Evolutionary conservation across 805 yeast genomes (phyloP).

Genomic region (Lipomyces yamanashiensis): DNA sequence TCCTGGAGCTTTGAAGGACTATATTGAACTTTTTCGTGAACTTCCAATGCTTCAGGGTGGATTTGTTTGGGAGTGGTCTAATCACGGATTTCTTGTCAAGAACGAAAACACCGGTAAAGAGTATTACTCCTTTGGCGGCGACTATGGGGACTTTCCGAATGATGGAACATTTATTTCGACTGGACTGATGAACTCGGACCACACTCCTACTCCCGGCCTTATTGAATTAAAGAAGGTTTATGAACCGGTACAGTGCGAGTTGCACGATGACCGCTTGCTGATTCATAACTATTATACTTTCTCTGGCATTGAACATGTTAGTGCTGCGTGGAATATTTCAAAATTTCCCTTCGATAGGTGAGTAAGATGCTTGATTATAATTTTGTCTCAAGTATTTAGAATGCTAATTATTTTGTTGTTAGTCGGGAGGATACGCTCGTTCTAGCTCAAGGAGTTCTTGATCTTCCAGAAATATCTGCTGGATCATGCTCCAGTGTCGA

Average conservation of each 20-base stretch:
- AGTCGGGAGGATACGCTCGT: not conserved
- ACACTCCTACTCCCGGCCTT: constrained; percentile 48
- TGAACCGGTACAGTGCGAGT: constrained; percentile 45
- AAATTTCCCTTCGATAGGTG: constrained; percentile 1
- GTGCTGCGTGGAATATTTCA: constrained; percentile 8
- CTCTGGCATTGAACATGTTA: constrained; percentile 32
- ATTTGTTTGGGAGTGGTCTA: constrained; percentile 51
- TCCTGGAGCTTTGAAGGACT: constrained; percentile 47
- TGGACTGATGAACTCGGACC: constrained; percentile 45
- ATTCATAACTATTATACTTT: constrained; percentile 40
- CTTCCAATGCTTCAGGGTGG: constrained; percentile 47
- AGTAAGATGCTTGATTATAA: not conserved
- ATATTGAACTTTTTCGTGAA: constrained; percentile 45
- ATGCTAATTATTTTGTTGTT: not conserved
- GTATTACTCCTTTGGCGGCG: constrained; percentile 48
- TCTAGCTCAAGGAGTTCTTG: constrained; percentile 1
- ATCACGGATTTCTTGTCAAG: constrained; percentile 44
- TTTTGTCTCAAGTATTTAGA: not conserved
- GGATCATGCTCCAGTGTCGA: not conserved
- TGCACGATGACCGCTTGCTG: constrained; percentile 19
- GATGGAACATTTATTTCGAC: constrained; percentile 50
- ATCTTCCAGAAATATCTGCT: not conserved
- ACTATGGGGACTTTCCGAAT: constrained; percentile 47
- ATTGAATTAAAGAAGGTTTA: constrained; percentile 45
- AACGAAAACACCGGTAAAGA: constrained; percentile 35